Evolutionary conservation across 768 basidiomycete species (phyloP).

Genomic region (Mycena galericulata): DNA sequence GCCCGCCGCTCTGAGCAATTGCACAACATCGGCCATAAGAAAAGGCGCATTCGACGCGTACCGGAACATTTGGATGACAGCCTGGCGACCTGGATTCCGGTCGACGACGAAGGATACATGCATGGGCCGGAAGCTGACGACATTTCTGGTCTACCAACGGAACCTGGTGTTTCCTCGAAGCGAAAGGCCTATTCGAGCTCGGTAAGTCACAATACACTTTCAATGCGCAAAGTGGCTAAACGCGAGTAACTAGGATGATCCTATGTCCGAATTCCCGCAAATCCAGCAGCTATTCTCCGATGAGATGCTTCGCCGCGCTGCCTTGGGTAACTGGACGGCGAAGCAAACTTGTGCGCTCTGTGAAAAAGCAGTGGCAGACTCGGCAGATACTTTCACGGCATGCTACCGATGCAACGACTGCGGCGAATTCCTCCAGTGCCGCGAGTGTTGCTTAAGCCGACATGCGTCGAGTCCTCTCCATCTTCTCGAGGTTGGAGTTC

Average conservation of each 20-base stretch:
- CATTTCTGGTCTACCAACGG: background rate
- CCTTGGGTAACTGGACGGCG: background rate
- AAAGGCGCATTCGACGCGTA: background rate
- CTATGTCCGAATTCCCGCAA: background rate
- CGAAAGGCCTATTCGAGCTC: slow-evolving; percentile 5
- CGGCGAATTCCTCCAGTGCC: slow-evolving; percentile 16
- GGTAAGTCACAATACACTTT: background rate
- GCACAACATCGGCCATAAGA: slow-evolving; percentile 3
- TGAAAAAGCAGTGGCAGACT: background rate
- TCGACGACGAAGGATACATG: background rate
- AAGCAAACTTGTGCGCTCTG: background rate
- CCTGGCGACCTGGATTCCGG: slow-evolving; percentile 1
- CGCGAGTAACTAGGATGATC: slow-evolving; percentile 1
- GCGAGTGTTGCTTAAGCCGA: background rate
- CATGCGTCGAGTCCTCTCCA: background rate
- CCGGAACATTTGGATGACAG: background rate
- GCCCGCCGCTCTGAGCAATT: background rate
- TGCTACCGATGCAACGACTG: slow-evolving; percentile 17
- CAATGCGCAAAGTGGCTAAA: background rate
- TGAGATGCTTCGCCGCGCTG: slow-evolving; percentile 1
- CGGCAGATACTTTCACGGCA: background rate
- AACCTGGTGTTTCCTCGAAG: background rate
- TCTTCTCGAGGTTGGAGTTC: background rate
- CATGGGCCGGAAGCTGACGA: background rate
- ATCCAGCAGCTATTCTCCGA: background rate